These are phyloP conservation scores for Ceratocystis destructans DNA, from an alignment of 2,329 filamentous ascomycete species.

Conservation along the genomic window DNA sequence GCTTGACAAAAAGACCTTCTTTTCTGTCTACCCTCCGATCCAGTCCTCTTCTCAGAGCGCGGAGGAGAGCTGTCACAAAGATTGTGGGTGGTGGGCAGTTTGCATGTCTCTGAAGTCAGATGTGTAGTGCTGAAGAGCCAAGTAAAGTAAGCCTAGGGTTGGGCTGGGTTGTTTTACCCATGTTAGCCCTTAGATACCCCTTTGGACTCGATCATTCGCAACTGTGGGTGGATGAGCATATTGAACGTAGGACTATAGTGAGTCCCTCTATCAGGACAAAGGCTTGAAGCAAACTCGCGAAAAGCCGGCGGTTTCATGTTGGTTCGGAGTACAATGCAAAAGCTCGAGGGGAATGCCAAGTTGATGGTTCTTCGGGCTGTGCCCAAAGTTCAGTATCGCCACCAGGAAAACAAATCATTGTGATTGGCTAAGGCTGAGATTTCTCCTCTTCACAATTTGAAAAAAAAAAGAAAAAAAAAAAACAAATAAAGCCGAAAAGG, in stretches of 20 bases:
- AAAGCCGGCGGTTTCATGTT: not conserved
- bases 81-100: not conserved
- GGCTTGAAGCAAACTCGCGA: no score
- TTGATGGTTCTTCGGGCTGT: not conserved
- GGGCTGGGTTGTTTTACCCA: no score
- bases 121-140: no score
- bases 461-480: not conserved
- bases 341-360: constrained; percentile 1
- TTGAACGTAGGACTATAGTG: no score
- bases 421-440: not conserved
- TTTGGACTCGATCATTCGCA: no score
- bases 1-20: not conserved
- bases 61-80: not conserved
- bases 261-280: no score
- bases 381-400: not conserved
- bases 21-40: not conserved
- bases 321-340: not conserved
- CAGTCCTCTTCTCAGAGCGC: not conserved
- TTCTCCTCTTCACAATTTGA: not conserved
- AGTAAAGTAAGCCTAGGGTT: no score
- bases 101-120: no score
- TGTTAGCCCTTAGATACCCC: no score
- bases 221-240: no score
- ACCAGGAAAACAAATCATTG: not conserved
- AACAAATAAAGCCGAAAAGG: not conserved